These are phyloP conservation scores for Elongisporangium prolatum DNA, from an alignment of 352 stramenopile species.

Conservation along the genomic window DNA sequence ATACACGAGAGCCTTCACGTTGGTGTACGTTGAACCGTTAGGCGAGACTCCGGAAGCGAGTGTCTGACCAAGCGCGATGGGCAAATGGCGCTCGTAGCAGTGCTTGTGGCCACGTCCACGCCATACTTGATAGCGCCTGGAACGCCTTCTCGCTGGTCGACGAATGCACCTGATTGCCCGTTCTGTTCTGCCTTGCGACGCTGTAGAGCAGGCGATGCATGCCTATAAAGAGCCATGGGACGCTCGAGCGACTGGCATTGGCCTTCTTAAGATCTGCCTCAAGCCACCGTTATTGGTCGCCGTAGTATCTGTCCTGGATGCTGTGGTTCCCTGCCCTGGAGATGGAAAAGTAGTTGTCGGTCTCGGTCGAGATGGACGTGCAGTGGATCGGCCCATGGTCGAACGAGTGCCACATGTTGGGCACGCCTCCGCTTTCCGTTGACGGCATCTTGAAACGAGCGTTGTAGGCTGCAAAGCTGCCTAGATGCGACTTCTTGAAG, in stretches of 20 bases:
- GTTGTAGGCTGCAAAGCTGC: conserved; percentile 86
- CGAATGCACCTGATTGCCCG: not conserved
- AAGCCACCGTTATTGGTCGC: conserved; percentile 47
- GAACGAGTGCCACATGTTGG: conserved; percentile 90
- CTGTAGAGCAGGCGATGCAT: conserved; percentile 48
- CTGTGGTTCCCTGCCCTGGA: conserved; percentile 33
- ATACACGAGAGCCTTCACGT: conserved; percentile 30
- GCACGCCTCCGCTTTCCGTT: conserved; percentile 35
- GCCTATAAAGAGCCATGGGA: conserved; percentile 48
- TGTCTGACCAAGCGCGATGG: conserved; percentile 24
- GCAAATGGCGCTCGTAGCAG: conserved; percentile 76
- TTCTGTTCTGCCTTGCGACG: not conserved
- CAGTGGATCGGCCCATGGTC: conserved; percentile 81
- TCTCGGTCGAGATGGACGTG: conserved; percentile 81
- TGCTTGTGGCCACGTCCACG: conserved; percentile 86
- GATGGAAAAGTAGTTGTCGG: conserved; percentile 37
- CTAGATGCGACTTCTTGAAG: conserved; percentile 43
- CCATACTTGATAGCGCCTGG: conserved; percentile 81
- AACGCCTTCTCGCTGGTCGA: conserved; percentile 52
- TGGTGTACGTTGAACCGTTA: conserved; percentile 24
- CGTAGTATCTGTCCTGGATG: conserved; percentile 36
- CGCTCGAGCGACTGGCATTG: conserved; percentile 29
- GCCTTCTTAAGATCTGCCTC: conserved; percentile 44
- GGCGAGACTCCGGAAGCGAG: conserved; percentile 22
- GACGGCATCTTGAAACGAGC: conserved; percentile 84